phyloP scores from a whole-genome alignment of 148 eudicot genomes.

The Rhododendron vialii region DNA sequence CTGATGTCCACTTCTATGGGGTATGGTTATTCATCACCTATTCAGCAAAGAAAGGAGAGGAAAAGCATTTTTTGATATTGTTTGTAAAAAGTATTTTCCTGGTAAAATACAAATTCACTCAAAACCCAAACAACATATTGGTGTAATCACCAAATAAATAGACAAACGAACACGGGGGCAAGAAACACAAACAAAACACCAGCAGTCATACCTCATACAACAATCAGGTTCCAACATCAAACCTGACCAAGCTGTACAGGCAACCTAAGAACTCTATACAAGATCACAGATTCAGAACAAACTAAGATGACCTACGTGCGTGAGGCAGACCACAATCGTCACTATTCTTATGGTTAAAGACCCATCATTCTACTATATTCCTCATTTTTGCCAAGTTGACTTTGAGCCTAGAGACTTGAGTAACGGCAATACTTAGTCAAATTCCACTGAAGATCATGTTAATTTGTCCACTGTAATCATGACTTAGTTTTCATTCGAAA shows the following conservation, averaged over 20 bases:
- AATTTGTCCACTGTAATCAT: background rate
- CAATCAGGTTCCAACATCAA: background rate
- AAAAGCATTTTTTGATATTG: background rate
- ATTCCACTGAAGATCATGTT: background rate
- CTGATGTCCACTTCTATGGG: background rate
- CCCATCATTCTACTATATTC: background rate
- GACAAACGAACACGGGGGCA: background rate
- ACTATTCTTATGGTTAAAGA: background rate
- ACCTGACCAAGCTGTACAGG: background rate
- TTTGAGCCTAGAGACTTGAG: background rate
- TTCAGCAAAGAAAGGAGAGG: background rate
- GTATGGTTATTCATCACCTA: background rate
- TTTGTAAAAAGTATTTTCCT: background rate
- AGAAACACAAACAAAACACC: background rate
- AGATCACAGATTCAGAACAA: background rate
- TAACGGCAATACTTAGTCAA: background rate
- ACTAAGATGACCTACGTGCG: background rate
- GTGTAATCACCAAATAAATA: background rate
- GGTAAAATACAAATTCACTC: background rate
- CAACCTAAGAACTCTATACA: background rate
- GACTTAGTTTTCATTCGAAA: background rate
- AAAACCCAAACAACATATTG: background rate
- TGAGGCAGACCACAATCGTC: background rate
- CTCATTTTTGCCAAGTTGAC: background rate
- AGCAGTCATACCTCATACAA: background rate